Evolutionary conservation across 768 basidiomycete species (phyloP).

Genomic region (Rhodotorula babjevae): DNA sequence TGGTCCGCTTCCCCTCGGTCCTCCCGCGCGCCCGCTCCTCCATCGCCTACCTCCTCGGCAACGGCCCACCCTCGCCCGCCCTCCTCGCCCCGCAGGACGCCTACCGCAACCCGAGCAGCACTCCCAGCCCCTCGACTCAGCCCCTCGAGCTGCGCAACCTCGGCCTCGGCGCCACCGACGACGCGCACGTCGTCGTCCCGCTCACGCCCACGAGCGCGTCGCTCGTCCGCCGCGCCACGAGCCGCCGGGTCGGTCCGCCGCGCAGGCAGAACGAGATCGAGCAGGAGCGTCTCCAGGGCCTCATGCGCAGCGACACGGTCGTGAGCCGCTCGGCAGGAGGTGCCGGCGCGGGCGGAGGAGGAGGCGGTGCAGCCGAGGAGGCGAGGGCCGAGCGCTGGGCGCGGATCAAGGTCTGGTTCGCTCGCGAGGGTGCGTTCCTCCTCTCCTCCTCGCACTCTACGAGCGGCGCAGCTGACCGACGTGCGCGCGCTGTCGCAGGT

Average conservation of each 20-base stretch:
- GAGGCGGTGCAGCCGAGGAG: slow-evolving; percentile 12
- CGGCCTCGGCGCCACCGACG: too few relatives aligned
- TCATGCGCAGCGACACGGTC: slow-evolving; percentile 61
- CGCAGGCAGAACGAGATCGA: slow-evolving; percentile 67
- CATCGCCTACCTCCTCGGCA: neutral
- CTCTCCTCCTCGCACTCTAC: neutral
- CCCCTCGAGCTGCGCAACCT: slow-evolving; percentile 66
- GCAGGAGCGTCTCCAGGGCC: slow-evolving; percentile 72
- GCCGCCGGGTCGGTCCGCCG: neutral
- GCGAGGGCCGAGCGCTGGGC: slow-evolving; percentile 45
- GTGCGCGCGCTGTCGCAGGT: neutral
- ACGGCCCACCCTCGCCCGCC: neutral
- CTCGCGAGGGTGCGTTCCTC: slow-evolving; percentile 66
- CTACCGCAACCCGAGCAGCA: neutral
- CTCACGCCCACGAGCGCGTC: slow-evolving; percentile 1
- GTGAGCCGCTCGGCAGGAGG: slow-evolving; percentile 30
- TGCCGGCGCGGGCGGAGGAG: neutral
- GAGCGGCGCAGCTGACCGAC: neutral
- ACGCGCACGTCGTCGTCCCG: neutral
- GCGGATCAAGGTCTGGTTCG: slow-evolving; percentile 74
- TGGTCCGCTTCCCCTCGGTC: neutral
- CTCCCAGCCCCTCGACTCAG: slow-evolving; percentile 48
- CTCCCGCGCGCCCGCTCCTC: neutral
- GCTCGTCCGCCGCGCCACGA: neutral
- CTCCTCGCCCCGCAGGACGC: neutral